Base-by-base conservation (phyloP, 2,329 filamentous ascomycete species). In the Fusarium anthophilum region DNA sequence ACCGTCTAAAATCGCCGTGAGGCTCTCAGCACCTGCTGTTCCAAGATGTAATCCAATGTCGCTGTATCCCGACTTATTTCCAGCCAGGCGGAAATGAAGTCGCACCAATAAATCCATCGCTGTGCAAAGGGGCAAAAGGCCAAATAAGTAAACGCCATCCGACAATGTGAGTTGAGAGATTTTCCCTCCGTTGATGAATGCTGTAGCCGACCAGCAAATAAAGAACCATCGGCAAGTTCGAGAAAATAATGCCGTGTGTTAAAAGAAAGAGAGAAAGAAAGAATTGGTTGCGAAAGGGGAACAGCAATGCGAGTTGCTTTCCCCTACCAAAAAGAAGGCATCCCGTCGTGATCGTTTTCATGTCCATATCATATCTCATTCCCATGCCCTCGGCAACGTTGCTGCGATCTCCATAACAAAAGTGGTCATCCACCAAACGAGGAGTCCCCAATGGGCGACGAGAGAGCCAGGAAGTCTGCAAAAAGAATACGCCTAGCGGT, bases 351-450 rank as follows among this genome's bases (percentile, higher is more conserved):
- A 63, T 63, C 57, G 39, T 62, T 66, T 65, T 68, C 57, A 61
- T 69, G 56, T 74, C 73, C 74, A 78, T 64, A 70, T 77, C 77
- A 64, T 79, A 69, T 77, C 63, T 77, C 72, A 67, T 77, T 73
- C 72, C 64, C 76, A 59, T 74, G 77, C 81, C 81, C 81, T 81
- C 77, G 77, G 74, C 78, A 78, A 76, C 65, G 79, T 80, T 72
- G 69, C 74, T 74, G 68, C 65, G 62, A 73, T 62, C 59, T 55
- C 68, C 60, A 66, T 73, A 66, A 69, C 53, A 54, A 72, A 58
- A 72, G 57, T 44, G 53, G 53, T 38, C 39, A 51, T 50, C 55
- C 43, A 39, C 43, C 44, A 71, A 66, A 66, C n/a, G 47, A 47
- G 37, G 58, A 56, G 41, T n/a, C 44, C 67, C 57, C 58, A 54